Evolutionary conservation across 2,329 filamentous ascomycete genomes (phyloP).

Genomic region (Cytospora mali): DNA sequence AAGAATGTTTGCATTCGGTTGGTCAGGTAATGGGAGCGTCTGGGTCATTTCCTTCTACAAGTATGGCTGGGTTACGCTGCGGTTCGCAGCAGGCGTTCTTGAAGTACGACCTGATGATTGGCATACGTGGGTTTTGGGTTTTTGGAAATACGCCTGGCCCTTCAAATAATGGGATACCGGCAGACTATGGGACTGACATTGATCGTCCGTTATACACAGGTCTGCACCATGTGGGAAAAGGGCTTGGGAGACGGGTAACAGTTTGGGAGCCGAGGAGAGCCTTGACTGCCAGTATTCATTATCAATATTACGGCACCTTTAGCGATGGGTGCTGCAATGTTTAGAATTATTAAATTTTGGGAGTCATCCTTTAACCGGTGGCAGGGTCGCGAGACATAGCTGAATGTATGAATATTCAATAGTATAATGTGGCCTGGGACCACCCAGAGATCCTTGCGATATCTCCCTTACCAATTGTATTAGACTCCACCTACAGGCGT

Average conservation of each 20-base stretch:
- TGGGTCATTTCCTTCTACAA: conserved; percentile 1
- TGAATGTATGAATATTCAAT: not conserved
- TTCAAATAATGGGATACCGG: not conserved
- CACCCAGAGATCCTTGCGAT: too few species aligned
- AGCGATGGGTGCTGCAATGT: not conserved
- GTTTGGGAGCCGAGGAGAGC: not conserved
- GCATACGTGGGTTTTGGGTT: conserved; percentile 15
- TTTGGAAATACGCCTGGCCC: conserved; percentile 9
- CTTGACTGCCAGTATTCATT: not conserved
- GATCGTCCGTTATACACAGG: conserved; percentile 2
- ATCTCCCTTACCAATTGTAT: too few species aligned
- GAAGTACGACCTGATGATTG: conserved; percentile 23
- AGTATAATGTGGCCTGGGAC: too few species aligned
- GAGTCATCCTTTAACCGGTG: conserved; percentile 1
- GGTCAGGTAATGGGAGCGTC: conserved; percentile 8
- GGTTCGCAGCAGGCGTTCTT: conserved; percentile 20
- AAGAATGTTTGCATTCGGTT: conserved; percentile 8
- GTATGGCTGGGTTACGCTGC: conserved; percentile 10
- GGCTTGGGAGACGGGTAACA: not conserved
- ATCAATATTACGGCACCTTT: not conserved
- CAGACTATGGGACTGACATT: not conserved
- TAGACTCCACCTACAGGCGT: too few species aligned
- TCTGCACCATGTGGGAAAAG: conserved; percentile 2
- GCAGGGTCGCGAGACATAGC: conserved; percentile 14
- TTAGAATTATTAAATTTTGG: conserved; percentile 8